Base-by-base conservation (phyloP, 768 basidiomycete genomes). In the Daedaleopsis nitida region DNA sequence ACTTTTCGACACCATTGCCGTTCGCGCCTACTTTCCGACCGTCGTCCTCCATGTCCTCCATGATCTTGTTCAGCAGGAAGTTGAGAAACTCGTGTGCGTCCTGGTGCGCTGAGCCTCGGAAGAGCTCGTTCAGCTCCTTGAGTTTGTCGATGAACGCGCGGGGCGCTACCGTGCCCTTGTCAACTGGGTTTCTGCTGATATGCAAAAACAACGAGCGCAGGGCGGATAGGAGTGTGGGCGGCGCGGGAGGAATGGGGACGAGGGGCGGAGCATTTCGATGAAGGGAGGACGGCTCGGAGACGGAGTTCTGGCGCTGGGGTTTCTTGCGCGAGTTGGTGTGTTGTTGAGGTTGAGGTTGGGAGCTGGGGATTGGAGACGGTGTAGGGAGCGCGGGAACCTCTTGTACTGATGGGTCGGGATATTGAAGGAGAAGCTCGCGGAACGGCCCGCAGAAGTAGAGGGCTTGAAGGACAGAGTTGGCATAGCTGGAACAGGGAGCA, bases 31-130 rank as follows among this genome's bases (percentile, higher is more conserved):
- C 47, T 45, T 50, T 52, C 17, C 59, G 50, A 69, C 74, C 81
- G 59, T 89, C 88, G 62, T 86, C 83, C 69, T 95, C 92, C 65
- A 96, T 84, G 72, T 98, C 95, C 74, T 98, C 96, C 38, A 94
- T 89, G 52, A 99, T 88, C 72, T 82, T 87, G 74, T 99, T 99
- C 57, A 99, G 78, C 27, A 98, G 77, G 75, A 90, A 98, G 72
- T 96, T 97, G 44, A 98, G 80, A 74, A 99, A 98, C 75, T 99
- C 97, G 76, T 98, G 97, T 3, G 97, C 97, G 73, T 99, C 97
- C 72, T 99, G 97, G 72, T 99, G 97, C 84, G 91, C 90, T 16
- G 91, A 89, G 42, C 88, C 88, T 51, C 94, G 83, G 70, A 98
- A 99, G 49, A 89, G 80, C 68, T 94, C 93, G 74, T 98, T 98